Evolutionary conservation across 257 asterid genomes (phyloP).

Genomic region (Gentiana straminea): DNA sequence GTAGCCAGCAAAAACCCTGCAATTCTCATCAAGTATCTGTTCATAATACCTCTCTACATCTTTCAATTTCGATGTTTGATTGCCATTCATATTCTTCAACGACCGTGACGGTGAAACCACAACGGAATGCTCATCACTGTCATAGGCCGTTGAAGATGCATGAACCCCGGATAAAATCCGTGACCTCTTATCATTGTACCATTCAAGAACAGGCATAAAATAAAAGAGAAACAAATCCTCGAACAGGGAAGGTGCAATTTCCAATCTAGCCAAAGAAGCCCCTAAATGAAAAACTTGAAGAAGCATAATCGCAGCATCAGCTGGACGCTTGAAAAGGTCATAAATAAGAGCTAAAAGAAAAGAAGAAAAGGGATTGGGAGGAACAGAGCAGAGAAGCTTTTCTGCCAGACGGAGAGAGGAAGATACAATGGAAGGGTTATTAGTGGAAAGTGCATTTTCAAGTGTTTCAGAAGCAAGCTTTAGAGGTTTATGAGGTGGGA

Average conservation of each 20-base stretch:
- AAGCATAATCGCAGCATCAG: constrained; percentile 36
- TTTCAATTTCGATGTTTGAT: constrained; percentile 39
- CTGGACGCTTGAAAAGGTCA: constrained; percentile 23
- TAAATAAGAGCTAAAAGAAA: constrained; percentile 45
- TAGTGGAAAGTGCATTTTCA: too few species aligned
- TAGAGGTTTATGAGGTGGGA: too few species aligned
- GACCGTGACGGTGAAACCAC: constrained; percentile 17
- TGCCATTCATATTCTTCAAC: constrained; percentile 49
- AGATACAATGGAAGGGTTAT: too few species aligned
- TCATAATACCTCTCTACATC: constrained; percentile 51
- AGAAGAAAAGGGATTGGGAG: constrained; percentile 24
- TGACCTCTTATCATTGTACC: constrained; percentile 40
- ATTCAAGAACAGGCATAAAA: constrained; percentile 34
- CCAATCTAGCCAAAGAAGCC: constrained; percentile 43
- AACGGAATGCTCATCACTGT: constrained; percentile 29
- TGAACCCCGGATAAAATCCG: constrained; percentile 18
- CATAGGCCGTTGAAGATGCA: constrained; percentile 9
- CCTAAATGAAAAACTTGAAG: constrained; percentile 31
- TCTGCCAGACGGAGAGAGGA: too few species aligned
- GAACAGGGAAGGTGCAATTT: constrained; percentile 49
- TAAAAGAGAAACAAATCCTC: constrained; percentile 51
- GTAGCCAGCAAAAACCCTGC: constrained; percentile 34
- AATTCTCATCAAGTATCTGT: constrained; percentile 48
- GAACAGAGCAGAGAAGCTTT: too few species aligned
- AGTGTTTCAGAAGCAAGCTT: too few species aligned